Base-by-base conservation (phyloP, 1,284 basidiomycete genomes). In the Ustilago lituana region DNA sequence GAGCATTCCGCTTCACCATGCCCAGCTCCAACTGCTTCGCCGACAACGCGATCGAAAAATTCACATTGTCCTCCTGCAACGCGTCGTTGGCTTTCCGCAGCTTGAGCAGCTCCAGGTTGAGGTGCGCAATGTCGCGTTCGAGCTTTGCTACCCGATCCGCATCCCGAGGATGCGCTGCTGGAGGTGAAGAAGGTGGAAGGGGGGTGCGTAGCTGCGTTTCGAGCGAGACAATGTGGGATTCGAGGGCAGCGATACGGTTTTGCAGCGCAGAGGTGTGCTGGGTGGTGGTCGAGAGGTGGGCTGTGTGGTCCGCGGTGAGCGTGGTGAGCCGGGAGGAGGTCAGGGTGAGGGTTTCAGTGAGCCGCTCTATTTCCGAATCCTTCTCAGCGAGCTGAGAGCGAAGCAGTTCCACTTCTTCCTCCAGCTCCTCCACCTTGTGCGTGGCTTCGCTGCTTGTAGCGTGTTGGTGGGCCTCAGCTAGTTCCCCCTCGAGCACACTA, bases 1-100 rank as follows among this genome's bases (percentile, higher is more conserved):
- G 24, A 3, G 65, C 68, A 27, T 64, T 63, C 7, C 74, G 51
- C 47, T 79, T 77, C 5, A 77, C 61, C 62, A 77, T 62, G 6
- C 67, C 69, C 31, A 76, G 52, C 33, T 73, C 77, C 38, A 71
- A 52, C 53, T 75, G 57, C 23, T 73, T 75, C 20, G 76, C 74
- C 7, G 50, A 50, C 10, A 78, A 40, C 2, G 77, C 77, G 20
- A 78, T 66, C 15, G 67, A 59, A 17, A 64, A 76, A 38, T 69
- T 56, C 12, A 69, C 22, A 15, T 71, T 76, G 57, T 77, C 71
- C 32, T 62, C 54, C 27, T 62, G 57, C 8, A 78, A 50, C 33
- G 68, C 69, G 5, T 76, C 68, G 41, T 73, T 73, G 24, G 80
- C 78, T 39, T 67, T 51, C 4, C 69, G 51, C 23, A 76, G 53